Evolutionary conservation across 164 flowering plant species (phyloP).

Genomic region (Nymphaea colorata): DNA sequence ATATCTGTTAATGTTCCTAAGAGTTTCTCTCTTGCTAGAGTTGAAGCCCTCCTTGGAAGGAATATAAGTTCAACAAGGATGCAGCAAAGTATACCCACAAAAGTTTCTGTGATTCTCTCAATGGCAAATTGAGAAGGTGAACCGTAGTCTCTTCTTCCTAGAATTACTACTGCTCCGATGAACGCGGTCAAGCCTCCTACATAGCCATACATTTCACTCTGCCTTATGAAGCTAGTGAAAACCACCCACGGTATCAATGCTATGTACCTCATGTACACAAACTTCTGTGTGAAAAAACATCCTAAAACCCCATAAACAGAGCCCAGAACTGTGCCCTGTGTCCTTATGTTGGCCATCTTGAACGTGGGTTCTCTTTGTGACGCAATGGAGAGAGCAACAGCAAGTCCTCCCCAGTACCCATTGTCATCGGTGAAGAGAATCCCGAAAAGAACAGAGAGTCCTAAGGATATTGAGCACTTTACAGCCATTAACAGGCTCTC

Average conservation of each 20-base stretch:
- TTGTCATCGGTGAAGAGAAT: constrained; percentile 44
- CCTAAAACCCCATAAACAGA: constrained; percentile 68
- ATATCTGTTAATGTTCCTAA: constrained; percentile 21
- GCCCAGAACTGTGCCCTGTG: constrained; percentile 84
- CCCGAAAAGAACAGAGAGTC: constrained; percentile 63
- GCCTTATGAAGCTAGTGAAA: constrained; percentile 47
- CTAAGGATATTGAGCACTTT: constrained; percentile 60
- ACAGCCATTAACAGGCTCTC: constrained; percentile 44
- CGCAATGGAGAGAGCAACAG: constrained; percentile 52
- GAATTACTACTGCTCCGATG: constrained; percentile 60
- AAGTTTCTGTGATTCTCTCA: constrained; percentile 58
- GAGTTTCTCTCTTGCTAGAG: constrained; percentile 48
- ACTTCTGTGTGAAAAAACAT: constrained; percentile 47
- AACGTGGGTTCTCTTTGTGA: constrained; percentile 64
- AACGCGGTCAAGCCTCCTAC: constrained; percentile 73
- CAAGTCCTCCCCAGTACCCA: constrained; percentile 72
- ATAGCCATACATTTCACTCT: constrained; percentile 67
- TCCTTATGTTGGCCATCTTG: constrained; percentile 50
- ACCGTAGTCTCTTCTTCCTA: constrained; percentile 63
- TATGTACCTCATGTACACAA: constrained; percentile 35
- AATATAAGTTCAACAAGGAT: constrained; percentile 54
- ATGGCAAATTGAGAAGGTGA: constrained; percentile 72
- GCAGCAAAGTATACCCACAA: constrained; percentile 57
- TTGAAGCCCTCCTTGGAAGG: constrained; percentile 66
- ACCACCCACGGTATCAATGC: constrained; percentile 81